Percentiles rank a stretch among this genome's conserved stretches.
phyloP scores from a whole-genome alignment of 1,139 yeast genomes.

The Yamadazyma blattariae region DNA sequence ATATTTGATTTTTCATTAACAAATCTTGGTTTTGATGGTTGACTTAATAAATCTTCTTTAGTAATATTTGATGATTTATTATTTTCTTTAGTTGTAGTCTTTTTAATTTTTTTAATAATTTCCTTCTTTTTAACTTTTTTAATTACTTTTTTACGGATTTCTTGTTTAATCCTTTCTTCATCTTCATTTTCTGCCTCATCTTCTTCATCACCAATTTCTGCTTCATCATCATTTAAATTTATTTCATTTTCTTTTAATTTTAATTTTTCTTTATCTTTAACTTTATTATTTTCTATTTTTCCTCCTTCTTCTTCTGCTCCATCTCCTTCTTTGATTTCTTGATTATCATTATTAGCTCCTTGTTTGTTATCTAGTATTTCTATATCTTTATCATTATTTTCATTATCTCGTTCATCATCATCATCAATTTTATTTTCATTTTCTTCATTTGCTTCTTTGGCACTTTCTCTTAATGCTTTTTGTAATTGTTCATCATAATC shows the following conservation, averaged over 20 bases:
- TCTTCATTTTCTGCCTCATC: conserved; percentile 13
- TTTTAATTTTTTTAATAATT: conserved; percentile 13
- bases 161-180: conserved; percentile 14
- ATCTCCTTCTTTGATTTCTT: conserved; percentile 5
- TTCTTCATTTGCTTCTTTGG: conserved; percentile 32
- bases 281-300: neutral
- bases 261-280: neutral
- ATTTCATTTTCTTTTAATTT: neutral
- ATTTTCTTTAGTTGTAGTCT: conserved; percentile 5
- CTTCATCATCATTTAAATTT: neutral
- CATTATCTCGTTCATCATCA: conserved; percentile 3
- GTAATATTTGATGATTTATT: conserved; percentile 14
- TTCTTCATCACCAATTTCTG: conserved; percentile 10
- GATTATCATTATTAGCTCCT: conserved; percentile 7
- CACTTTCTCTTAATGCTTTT: conserved; percentile 70
- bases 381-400: neutral
- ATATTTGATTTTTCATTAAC: conserved; percentile 75
- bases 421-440: conserved; percentile 5
- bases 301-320: conserved; percentile 1
- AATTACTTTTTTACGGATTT: conserved; percentile 14
- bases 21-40: conserved; percentile 76
- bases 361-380: conserved; percentile 8
- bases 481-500: conserved; percentile 67
- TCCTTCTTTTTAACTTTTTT: conserved; percentile 15
- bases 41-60: conserved; percentile 48